Base-by-base conservation (phyloP, 345 rosid genomes). In the Pistacia atlantica region DNA sequence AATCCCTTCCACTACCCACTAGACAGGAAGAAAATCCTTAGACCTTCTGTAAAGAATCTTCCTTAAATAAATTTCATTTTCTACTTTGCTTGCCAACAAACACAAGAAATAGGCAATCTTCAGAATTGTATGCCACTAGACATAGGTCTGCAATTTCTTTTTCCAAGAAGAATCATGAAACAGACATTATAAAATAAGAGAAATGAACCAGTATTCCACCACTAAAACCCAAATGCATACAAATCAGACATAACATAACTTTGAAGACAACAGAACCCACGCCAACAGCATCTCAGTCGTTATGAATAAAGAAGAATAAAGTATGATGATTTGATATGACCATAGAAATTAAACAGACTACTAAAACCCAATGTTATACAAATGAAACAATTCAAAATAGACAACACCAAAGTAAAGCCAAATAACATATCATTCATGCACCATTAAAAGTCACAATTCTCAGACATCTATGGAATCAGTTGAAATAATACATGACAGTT, bases 381-480 rank as follows among this genome's bases (percentile, higher is more conserved):
- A 13, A 54, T 54, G 18, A 54, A 42, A 42, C 8, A 8, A 42
- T 42, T 42, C 8, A 42, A 42, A 42, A 42, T 42, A 7, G 46
- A 5, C 16, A 54, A 14, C 57, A 3, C 57, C n/a, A 16, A 54
- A 54, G 4, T 51, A 18, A 51, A 51, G 55, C 18, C 55, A 51
- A 51, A 51, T 42, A 51, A 51, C 64, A 71, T 37, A 73, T 42
- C n/a, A 62, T 22, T 54, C 25, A 57, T 46, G 66, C 77, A 72
- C 0, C 49, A 31, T 17, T 28, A 11, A 60, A 38, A 51, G n/a
- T 65, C 68, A 67, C 28, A 2, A 3, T 56, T 46, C 38, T 71
- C 42, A 8, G 2, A n/a, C 13, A 13, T 2, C 69, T 63, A 16
- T 70, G 63, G 14, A 8, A 31, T 31, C 5, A n/a, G 22, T 67